phyloP scores from a whole-genome alignment of 2,329 filamentous ascomycete genomes.

The Phialophora expanda region DNA sequence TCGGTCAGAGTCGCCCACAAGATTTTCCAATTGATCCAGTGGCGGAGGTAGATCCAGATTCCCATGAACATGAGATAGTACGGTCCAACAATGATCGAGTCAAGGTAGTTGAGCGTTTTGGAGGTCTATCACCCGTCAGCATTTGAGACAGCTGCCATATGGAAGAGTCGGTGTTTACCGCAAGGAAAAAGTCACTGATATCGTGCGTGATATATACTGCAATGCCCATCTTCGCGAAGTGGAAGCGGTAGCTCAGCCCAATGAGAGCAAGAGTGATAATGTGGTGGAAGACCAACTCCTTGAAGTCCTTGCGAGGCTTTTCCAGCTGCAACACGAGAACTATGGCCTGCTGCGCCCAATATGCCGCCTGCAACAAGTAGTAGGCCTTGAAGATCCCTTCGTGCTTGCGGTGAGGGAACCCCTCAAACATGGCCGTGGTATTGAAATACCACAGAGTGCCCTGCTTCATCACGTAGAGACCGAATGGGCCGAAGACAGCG shows the following conservation, averaged over 20 bases:
- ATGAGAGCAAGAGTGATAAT: conserved; percentile 81
- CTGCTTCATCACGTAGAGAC: conserved; percentile 81
- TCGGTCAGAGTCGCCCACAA: conserved; percentile 45
- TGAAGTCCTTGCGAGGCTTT: conserved; percentile 87
- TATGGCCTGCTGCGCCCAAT: conserved; percentile 88
- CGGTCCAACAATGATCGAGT: conserved; percentile 71
- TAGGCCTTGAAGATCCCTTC: conserved; percentile 83
- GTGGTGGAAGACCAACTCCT: conserved; percentile 84
- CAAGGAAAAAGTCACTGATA: conserved; percentile 88
- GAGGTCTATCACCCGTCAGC: conserved; percentile 63
- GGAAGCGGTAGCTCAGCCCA: conserved; percentile 81
- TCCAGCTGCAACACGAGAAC: conserved; percentile 81
- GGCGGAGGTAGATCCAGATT: conserved; percentile 82
- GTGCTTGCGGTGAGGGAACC: conserved; percentile 78
- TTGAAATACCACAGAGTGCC: conserved; percentile 81
- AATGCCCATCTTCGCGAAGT: conserved; percentile 88
- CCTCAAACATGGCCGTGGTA: conserved; percentile 80
- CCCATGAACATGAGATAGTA: conserved; percentile 80
- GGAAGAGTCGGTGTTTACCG: conserved; percentile 59
- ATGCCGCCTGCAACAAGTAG: conserved; percentile 85
- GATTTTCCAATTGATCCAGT: conserved; percentile 59
- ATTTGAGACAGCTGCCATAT: conserved; percentile 12
- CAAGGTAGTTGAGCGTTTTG: conserved; percentile 84
- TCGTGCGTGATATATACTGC: conserved; percentile 90
- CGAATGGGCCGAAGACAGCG: conserved; percentile 73